Percentiles rank a stretch among this genome's conserved stretches.
Conservation (phyloP, 176 grass and related monocot species). For the Metroxylon sagu region DNA sequence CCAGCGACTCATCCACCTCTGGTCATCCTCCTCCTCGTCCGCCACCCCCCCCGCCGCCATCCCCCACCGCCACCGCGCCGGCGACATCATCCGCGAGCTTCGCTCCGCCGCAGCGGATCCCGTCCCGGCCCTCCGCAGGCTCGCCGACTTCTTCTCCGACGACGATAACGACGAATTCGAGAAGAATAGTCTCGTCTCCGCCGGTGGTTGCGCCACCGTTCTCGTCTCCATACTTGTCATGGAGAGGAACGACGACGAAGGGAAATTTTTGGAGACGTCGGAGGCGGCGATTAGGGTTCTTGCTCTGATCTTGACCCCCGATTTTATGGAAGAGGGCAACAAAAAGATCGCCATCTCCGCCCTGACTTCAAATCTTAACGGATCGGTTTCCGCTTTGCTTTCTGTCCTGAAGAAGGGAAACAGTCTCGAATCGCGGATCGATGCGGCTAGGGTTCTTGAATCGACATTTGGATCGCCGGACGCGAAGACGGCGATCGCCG, state of each 20-base stretch:
- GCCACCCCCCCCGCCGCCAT: slow-evolving; percentile 10
- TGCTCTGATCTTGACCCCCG: slow-evolving; percentile 33
- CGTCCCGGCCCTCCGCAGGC: slow-evolving; percentile 22
- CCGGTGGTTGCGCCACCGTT: slow-evolving; percentile 32
- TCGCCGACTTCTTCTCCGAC: slow-evolving; percentile 52
- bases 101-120: slow-evolving; percentile 23
- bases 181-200: slow-evolving; percentile 54
- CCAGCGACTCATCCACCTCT: slow-evolving; percentile 65
- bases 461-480: slow-evolving; percentile 36
- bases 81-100: slow-evolving; percentile 35
- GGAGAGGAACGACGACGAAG: slow-evolving; percentile 1
- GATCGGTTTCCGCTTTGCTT: slow-evolving; percentile 31
- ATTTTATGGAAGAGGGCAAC: slow-evolving; percentile 44
- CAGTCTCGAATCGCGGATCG: slow-evolving; percentile 36
- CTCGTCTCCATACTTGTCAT: slow-evolving; percentile 39
- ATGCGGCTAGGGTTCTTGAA: slow-evolving; percentile 42
- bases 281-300: slow-evolving; percentile 51
- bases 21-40: slow-evolving; percentile 46
- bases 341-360: slow-evolving; percentile 38
- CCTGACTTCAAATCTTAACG: slow-evolving; percentile 27
- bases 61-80: slow-evolving; percentile 7
- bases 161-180: slow-evolving; percentile 76
- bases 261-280: neutral
- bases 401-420: slow-evolving; percentile 34
- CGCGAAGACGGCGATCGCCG: neutral